Conservation (phyloP, 257 asterid genomes). For the Linaria vulgaris region DNA sequence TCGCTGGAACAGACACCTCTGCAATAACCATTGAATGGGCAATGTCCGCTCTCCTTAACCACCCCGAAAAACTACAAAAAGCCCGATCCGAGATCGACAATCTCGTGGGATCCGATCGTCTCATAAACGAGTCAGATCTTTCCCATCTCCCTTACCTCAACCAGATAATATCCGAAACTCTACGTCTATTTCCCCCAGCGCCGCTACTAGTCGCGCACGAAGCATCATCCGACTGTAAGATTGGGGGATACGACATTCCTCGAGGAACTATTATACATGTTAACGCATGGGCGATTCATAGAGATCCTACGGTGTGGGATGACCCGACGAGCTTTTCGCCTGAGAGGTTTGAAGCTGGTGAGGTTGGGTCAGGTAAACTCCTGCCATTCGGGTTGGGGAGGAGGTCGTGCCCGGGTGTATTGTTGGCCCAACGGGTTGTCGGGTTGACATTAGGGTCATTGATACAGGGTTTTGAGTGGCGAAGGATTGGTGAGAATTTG, state of each 20-base stretch:
- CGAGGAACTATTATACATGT: conserved; percentile 24
- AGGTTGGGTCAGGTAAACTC: conserved; percentile 18
- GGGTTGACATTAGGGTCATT: conserved; percentile 32
- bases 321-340: conserved; percentile 29
- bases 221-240: conserved; percentile 27
- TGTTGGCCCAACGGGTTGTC: conserved; percentile 30
- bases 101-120: conserved; percentile 11
- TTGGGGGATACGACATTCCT: conserved; percentile 41
- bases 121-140: conserved; percentile 28
- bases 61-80: conserved; percentile 22
- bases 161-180: conserved; percentile 27
- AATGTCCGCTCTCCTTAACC: conserved; percentile 29
- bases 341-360: conserved; percentile 33
- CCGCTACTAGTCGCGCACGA: conserved; percentile 31
- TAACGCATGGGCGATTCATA: conserved; percentile 38
- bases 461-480: conserved; percentile 43
- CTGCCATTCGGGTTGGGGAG: conserved; percentile 40
- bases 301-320: conserved; percentile 34
- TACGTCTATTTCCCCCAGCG: conserved; percentile 29
- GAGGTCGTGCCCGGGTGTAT: conserved; percentile 34
- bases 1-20: conserved; percentile 36
- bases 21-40: conserved; percentile 35
- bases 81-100: conserved; percentile 24
- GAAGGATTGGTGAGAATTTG: conserved; percentile 13
- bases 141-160: conserved; percentile 31